Percentiles rank a stretch among this genome's conserved stretches.
phyloP scores from a whole-genome alignment of 1,139 yeast genomes.

The Yamadazyma triangularis region DNA sequence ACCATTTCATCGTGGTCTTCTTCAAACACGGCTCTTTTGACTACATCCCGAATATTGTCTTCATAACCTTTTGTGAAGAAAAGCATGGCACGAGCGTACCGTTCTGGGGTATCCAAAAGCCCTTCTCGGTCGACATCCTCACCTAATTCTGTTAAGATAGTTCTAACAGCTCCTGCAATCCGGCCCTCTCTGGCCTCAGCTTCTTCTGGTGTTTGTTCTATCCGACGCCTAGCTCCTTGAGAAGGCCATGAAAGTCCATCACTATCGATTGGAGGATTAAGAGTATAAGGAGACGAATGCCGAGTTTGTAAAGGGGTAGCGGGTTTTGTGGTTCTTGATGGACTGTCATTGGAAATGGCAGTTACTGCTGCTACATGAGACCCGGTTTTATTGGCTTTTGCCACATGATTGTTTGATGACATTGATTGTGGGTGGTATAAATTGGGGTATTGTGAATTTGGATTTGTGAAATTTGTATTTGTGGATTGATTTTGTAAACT shows the following conservation, averaged over 20 bases:
- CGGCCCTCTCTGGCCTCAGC: conserved; percentile 60
- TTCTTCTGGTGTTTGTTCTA: conserved; percentile 63
- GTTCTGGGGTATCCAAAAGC: conserved; percentile 84
- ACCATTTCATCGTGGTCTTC: conserved; percentile 99
- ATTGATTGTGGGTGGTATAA: too few species aligned
- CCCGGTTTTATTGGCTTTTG: too few species aligned
- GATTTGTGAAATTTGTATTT: too few species aligned
- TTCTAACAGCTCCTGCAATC: conserved; percentile 81
- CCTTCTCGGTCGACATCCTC: conserved; percentile 92
- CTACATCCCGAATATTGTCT: conserved; percentile 84
- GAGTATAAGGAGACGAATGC: conserved; percentile 78
- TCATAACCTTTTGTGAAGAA: conserved; percentile 96
- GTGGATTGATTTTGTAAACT: too few species aligned
- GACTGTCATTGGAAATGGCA: too few species aligned
- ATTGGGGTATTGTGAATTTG: too few species aligned
- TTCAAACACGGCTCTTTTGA: conserved; percentile 92
- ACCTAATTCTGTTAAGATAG: conserved; percentile 80
- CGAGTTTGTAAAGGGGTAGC: conserved; percentile 63
- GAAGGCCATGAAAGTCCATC: conserved; percentile 97
- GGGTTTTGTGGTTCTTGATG: conserved; percentile 1
- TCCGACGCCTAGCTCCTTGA: conserved; percentile 73
- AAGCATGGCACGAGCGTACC: conserved; percentile 95
- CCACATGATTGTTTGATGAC: too few species aligned
- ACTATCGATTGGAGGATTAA: conserved; percentile 79
- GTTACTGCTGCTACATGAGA: too few species aligned